Evolutionary conservation across 208 protist genomes (phyloP).

Genomic region (Trypanosoma congolense): DNA sequence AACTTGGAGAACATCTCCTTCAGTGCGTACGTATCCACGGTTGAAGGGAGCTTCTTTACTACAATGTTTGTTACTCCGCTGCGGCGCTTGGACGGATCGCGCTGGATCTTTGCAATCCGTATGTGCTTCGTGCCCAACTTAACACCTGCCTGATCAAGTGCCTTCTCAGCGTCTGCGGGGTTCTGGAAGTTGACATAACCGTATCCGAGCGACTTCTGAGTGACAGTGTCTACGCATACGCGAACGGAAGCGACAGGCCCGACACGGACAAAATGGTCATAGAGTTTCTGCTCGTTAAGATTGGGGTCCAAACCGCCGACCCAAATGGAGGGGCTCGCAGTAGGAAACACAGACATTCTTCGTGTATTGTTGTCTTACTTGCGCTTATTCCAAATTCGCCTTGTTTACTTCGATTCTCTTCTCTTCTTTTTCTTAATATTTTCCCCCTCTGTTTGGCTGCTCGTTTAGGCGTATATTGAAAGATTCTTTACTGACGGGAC

Average conservation of each 20-base stretch:
- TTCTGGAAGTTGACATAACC: conserved; percentile 99
- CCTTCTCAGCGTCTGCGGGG: conserved; percentile 96
- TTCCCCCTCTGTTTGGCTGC: too few relatives aligned
- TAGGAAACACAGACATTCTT: conserved; percentile 30
- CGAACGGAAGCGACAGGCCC: conserved; percentile 96
- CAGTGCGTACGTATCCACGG: conserved; percentile 95
- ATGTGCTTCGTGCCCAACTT: conserved; percentile 91
- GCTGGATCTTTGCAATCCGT: conserved; percentile 98
- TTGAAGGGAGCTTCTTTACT: conserved; percentile 96
- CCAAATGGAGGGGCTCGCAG: conserved; percentile 94
- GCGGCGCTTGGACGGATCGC: conserved; percentile 97
- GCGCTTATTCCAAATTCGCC: background rate
- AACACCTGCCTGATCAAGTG: conserved; percentile 96
- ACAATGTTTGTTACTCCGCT: conserved; percentile 97
- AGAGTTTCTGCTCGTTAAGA: conserved; percentile 94
- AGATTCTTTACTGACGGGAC: conserved; percentile 6
- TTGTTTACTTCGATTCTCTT: conserved; percentile 8
- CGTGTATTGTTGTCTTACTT: conserved; percentile 1
- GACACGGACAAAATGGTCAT: conserved; percentile 97
- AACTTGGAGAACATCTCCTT: conserved; percentile 92
- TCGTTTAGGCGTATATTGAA: too few relatives aligned
- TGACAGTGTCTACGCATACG: conserved; percentile 96
- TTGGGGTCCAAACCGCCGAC: conserved; percentile 96
- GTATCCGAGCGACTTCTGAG: conserved; percentile 97
- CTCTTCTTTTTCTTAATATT: too few relatives aligned